Base-by-base conservation (phyloP, 129 eudicot genomes). In the Chrysanthemum seticuspe region DNA sequence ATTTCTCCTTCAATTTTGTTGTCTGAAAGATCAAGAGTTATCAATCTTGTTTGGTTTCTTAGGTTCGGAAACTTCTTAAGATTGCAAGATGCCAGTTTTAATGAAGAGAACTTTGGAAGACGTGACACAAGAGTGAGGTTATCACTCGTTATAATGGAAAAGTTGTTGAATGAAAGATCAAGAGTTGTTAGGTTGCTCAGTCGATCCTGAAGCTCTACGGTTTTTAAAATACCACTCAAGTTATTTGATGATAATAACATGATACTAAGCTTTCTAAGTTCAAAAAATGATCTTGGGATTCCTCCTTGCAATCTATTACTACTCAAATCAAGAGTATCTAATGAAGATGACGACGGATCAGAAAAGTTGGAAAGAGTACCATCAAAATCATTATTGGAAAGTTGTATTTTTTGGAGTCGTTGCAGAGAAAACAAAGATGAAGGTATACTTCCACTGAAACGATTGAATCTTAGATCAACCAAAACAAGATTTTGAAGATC, bases 21-120 rank as follows among this genome's bases (percentile, higher is more conserved):
- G 58, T 65, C 69, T 19, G 98, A 92, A 74, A 92, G 96, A 75
- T 92, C 98, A 25, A 92, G 75, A 10, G 0, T 13, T 2, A 2
- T 0, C 76, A 92, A 6, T 29, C 9, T 80, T 16, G 80, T 23
- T 40, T 87, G 94, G 69, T 80, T 92, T 71, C 52, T 66, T 51
- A 92, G 54, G 52, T 83, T 49, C 2, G 96, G 96, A 11, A 92
- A 80, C 13, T 2, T 29, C 6, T 0, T 7, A 75, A 92, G 66
- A 64, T 83, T 82, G 86, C 96, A 92, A 1, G 83, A 82, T 65
- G 96, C 98, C 63, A 92, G 81, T 29, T 48, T 83, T 9, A 92
- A 65, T 2, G 84, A 54, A 15, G 36, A 44, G n/a, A 85, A 85
- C 62, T 29, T 82, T 2, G 96, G 88, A 59, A 79, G 71, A 25